Base-by-base conservation (phyloP, 495 filamentous ascomycete genomes). In the Neurospora terricola region DNA sequence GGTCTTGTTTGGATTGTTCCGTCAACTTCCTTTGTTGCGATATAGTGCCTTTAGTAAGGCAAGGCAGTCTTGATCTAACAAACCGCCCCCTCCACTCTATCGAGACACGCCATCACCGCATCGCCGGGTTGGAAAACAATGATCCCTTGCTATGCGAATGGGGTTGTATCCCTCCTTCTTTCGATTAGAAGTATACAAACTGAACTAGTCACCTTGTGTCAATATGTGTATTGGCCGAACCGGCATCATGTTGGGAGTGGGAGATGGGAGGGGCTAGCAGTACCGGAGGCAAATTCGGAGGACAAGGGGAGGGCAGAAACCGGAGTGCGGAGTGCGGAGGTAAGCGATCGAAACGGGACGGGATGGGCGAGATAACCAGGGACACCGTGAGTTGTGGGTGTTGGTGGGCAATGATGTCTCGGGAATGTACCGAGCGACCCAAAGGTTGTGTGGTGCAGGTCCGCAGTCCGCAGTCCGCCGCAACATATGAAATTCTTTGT, bases 391-490 rank as follows among this genome's bases (percentile, higher is more conserved):
- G n/a, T 69, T 66, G 71, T 38, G 42, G 70, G 9, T 37, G 54
- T 38, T n/a, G 72, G 68, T 34, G 34, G 34, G 34, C 34, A 34
- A 34, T 5, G 48, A 36, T 83, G 83, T 83, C 80, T 83, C 83
- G 83, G 83, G 83, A 84, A 76, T 82, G 79, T 74, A 78, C 81
- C 77, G 75, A 66, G 54, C 54, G 54, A 72, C 74, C 75, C 77
- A 74, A 76, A 76, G 70, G 73, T 75, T 73, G 73, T 72, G 77
- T 77, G 66, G 40, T 40, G 59, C 59, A 42, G 30, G 30, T 34
- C 30, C 30, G 12, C n/a, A n/a, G n/a, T n/a, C n/a, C n/a, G n/a
- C n/a, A n/a, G 30, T 42, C 34, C 30, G 62, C 34, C 30, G 62
- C 16, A 21, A 27, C 48, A 59, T 27, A 18, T 18, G 54, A 34